These are phyloP conservation scores for Fomes fomentarius DNA, from an alignment of 1,284 basidiomycete genomes.

Conservation along the genomic window DNA sequence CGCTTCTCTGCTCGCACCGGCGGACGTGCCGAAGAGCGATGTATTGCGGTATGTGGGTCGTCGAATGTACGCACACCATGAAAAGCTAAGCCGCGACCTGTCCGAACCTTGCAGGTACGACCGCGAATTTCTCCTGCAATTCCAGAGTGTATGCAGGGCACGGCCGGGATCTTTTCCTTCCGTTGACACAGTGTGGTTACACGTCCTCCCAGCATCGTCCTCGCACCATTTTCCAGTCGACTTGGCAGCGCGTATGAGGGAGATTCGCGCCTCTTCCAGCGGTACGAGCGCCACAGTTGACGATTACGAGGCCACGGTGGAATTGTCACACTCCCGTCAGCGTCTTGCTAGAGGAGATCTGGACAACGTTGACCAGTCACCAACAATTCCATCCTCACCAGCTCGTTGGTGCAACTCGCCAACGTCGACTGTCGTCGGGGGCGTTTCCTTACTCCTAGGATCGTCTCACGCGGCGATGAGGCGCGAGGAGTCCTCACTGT, in stretches of 20 bases:
- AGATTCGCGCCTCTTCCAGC: not conserved
- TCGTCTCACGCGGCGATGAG: too few species aligned
- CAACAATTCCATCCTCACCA: too few species aligned
- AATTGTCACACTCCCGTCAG: not conserved
- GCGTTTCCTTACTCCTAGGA: too few species aligned
- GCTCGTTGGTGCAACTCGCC: not conserved
- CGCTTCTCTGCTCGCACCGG: not conserved
- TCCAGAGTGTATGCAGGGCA: not conserved
- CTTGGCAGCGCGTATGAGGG: not conserved
- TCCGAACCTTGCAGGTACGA: too few species aligned
- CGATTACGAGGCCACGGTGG: not conserved
- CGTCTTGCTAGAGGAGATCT: too few species aligned
- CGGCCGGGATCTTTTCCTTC: not conserved
- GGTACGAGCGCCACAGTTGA: not conserved
- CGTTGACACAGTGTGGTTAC: not conserved
- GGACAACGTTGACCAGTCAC: too few species aligned
- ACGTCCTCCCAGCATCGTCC: not conserved
- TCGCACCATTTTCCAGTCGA: not conserved
- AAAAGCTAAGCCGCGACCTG: too few species aligned
- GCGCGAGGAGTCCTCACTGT: too few species aligned
- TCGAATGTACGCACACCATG: too few species aligned
- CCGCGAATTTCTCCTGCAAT: slow-evolving; percentile 9
- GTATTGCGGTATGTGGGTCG: not conserved
- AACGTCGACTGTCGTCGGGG: not conserved
- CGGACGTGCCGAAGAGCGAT: not conserved